Base-by-base conservation (phyloP, 2,329 filamentous ascomycete species). In the Microdochium trichocladiopsis region DNA sequence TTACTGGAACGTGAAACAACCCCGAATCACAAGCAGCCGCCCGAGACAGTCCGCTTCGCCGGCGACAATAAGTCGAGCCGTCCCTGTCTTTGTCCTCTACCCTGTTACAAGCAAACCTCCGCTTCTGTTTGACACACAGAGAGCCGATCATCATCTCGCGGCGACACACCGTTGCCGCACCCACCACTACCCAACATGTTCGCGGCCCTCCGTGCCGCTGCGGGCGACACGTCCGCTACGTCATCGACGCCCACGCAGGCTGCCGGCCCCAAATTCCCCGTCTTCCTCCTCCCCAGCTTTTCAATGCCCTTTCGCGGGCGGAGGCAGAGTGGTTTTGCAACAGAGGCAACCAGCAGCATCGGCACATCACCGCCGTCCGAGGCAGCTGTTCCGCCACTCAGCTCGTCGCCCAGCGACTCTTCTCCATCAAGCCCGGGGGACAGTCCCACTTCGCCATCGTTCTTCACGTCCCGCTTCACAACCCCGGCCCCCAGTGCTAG, bases 271-370 rank as follows among this genome's bases (percentile, higher is more conserved):
- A 65, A 69, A 25, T 81, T 82, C 58, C 72, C 78, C 11, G 69
- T 62, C 55, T 83, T 76, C 60, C 68, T 83, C 24, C 70, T 82
- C 22, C 77, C 78, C 11, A 76, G 69, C 61, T 67, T 82, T 57
- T 69, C 66, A 47, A 69, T 79, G 45, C 70, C 74, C n/a, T 73
- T 79, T 56, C 69, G 69, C 43, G 71, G 72, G 50, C 72, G 72
- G 53, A 67, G 67, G 41, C 62, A 56, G 50, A 61, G 57, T 54
- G 59, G 59, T 12, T 55, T 60, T 23, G 54, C 58, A 22, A 67
- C 69, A 10, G 61, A 45, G 4, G 5, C 41, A 22, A 23, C 66
- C 12, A 65, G 64, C n/a, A 61, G 56, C 52, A 56, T 56, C 25
- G 51, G 50, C 21, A 56, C 61, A 28, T 53, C 59, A 12, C 41